Conservation (phyloP, 768 basidiomycete genomes). For the Chlorophyllum brunneum region DNA sequence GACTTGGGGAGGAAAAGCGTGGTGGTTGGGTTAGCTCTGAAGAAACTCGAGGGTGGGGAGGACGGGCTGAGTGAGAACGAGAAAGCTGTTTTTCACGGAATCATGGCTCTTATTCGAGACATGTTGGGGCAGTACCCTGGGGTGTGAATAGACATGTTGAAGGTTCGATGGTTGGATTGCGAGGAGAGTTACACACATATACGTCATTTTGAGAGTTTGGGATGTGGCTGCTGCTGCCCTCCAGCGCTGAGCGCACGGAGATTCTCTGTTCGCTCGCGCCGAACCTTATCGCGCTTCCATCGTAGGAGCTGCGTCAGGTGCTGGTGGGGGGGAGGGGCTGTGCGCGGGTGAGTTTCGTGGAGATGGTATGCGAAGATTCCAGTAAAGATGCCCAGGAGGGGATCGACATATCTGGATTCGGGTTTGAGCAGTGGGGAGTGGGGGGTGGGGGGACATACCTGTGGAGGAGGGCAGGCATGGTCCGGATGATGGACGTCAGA, state of each 20-base stretch:
- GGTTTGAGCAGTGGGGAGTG: slow-evolving; percentile 20
- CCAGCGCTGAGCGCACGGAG: slow-evolving; percentile 46
- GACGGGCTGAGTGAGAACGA: slow-evolving; percentile 34
- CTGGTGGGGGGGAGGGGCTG: slow-evolving; percentile 52
- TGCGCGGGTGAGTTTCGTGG: slow-evolving; percentile 77
- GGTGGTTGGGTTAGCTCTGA: slow-evolving; percentile 73
- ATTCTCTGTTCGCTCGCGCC: slow-evolving; percentile 23
- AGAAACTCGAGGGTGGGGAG: slow-evolving; percentile 27
- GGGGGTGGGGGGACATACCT: slow-evolving; percentile 35
- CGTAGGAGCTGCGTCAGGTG: slow-evolving; percentile 48
- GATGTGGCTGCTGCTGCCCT: slow-evolving; percentile 20
- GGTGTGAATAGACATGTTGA: not conserved
- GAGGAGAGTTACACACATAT: not conserved
- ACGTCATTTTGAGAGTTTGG: not conserved
- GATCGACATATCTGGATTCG: slow-evolving; percentile 59
- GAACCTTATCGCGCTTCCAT: slow-evolving; percentile 65
- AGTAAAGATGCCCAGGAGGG: slow-evolving; percentile 72
- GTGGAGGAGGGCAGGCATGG: slow-evolving; percentile 12
- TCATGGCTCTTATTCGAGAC: slow-evolving; percentile 45
- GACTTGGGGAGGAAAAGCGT: slow-evolving; percentile 52
- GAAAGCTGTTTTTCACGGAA: slow-evolving; percentile 39
- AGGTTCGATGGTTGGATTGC: not conserved
- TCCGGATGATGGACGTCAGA: slow-evolving; percentile 8
- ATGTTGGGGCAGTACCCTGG: slow-evolving; percentile 23
- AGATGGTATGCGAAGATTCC: slow-evolving; percentile 77